Percentiles rank a stretch among this genome's conserved stretches.
Evolutionary conservation across 148 eudicot genomes (phyloP).

Genomic region (Rhododendron simsii): DNA sequence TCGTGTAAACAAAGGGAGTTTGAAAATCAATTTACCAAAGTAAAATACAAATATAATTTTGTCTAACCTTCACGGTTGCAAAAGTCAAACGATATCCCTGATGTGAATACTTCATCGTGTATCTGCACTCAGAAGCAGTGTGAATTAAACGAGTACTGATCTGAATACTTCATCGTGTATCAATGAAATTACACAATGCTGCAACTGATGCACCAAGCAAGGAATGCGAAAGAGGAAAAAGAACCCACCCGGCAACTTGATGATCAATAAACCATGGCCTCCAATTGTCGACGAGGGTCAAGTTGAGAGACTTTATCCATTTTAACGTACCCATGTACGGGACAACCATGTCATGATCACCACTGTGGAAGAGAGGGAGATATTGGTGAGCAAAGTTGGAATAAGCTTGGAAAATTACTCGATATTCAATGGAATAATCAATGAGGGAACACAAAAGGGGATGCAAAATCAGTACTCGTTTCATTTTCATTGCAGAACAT

Average conservation of each 20-base stretch:
- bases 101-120: slow-evolving; percentile 1
- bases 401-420: background rate
- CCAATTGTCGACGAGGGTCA: background rate
- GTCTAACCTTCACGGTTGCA: slow-evolving; percentile 18
- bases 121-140: too few species aligned
- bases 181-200: background rate
- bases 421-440: too few species aligned
- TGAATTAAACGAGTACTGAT: too few species aligned
- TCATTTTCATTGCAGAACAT: too few species aligned
- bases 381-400: background rate
- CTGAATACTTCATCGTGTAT: too few species aligned
- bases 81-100: slow-evolving; percentile 8
- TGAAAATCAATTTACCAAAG: too few species aligned
- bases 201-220: background rate
- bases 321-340: slow-evolving; percentile 17
- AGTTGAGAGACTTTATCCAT: slow-evolving; percentile 23
- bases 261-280: slow-evolving; percentile 13
- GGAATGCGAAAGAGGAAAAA: background rate
- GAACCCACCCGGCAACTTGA: slow-evolving; percentile 13
- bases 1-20: too few species aligned
- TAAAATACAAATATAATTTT: background rate
- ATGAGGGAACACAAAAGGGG: background rate
- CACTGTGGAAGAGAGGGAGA: slow-evolving; percentile 1
- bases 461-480: too few species aligned
- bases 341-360: slow-evolving; percentile 24